phyloP scores from a whole-genome alignment of 345 rosid species.

The Salix brachista region DNA sequence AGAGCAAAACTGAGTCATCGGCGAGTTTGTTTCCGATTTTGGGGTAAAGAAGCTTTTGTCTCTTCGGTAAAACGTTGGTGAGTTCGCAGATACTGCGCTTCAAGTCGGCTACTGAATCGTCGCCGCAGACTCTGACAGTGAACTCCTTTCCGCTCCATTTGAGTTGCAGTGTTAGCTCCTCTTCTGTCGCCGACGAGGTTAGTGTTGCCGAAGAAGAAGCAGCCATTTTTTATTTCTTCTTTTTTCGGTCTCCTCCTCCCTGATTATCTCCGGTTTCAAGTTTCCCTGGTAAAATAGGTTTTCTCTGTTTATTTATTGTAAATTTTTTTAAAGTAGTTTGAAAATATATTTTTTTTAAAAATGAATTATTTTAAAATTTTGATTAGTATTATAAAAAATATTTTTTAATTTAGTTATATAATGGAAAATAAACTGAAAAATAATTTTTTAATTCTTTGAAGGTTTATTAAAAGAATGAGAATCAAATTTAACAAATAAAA shows the following conservation, averaged over 20 bases:
- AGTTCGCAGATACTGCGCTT: constrained; percentile 85
- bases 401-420: too few relatives aligned
- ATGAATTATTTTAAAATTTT: too few relatives aligned
- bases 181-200: constrained; percentile 48
- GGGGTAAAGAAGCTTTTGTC: constrained; percentile 96
- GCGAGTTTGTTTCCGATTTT: constrained; percentile 81
- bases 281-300: too few relatives aligned
- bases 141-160: constrained; percentile 96
- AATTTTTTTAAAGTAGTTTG: too few relatives aligned
- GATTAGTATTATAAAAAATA: too few relatives aligned
- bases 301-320: too few relatives aligned
- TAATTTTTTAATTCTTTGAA: too few relatives aligned
- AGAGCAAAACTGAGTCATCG: constrained; percentile 67
- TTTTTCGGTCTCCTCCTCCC: too few relatives aligned
- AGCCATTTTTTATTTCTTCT: neutral
- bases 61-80: constrained; percentile 77
- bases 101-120: constrained; percentile 85
- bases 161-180: constrained; percentile 70
- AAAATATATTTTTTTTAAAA: too few relatives aligned
- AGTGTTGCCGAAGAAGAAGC: constrained; percentile 9
- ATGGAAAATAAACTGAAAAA: too few relatives aligned
- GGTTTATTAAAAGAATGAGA: too few relatives aligned
- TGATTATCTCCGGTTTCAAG: neutral
- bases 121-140: constrained; percentile 76
- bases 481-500: too few relatives aligned